phyloP scores from a whole-genome alignment of 148 eudicot genomes.

The Chenopodium berlandieri region DNA sequence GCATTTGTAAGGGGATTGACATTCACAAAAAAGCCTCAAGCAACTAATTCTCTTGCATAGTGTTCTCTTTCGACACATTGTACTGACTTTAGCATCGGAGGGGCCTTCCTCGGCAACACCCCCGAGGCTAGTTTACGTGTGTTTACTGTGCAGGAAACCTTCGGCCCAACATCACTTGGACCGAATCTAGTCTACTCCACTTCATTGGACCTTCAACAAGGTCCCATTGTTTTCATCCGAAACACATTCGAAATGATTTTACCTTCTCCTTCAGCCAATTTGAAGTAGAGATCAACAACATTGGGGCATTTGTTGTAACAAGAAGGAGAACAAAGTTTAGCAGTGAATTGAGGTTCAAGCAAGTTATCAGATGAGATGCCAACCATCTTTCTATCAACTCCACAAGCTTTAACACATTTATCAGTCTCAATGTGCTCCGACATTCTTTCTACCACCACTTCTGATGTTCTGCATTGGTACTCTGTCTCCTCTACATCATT shows the following conservation, averaged over 20 bases:
- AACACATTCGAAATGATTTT: neutral
- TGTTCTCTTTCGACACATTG: no score
- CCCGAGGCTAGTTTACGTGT: no score
- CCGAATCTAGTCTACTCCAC: no score
- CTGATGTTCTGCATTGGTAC: slow-evolving; percentile 71
- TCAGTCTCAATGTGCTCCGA: slow-evolving; percentile 69
- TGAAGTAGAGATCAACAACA: slow-evolving; percentile 76
- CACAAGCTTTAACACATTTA: slow-evolving; percentile 60
- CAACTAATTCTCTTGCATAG: no score
- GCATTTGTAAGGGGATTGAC: no score
- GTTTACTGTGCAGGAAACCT: no score
- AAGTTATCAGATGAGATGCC: slow-evolving; percentile 74
- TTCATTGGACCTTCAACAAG: no score
- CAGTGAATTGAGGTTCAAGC: slow-evolving; percentile 49
- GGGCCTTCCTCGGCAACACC: no score
- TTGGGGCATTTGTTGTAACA: slow-evolving; percentile 76
- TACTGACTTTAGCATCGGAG: no score
- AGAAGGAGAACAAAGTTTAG: slow-evolving; percentile 61
- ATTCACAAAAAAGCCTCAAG: no score
- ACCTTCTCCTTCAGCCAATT: slow-evolving; percentile 88
- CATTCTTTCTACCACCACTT: slow-evolving; percentile 62
- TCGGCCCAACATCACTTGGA: no score
- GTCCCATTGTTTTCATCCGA: no score
- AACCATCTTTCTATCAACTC: slow-evolving; percentile 55
- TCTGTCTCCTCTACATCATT: slow-evolving; percentile 34